Conservation (phyloP, 1,284 basidiomycete species). For the Tilletia horrida region DNA sequence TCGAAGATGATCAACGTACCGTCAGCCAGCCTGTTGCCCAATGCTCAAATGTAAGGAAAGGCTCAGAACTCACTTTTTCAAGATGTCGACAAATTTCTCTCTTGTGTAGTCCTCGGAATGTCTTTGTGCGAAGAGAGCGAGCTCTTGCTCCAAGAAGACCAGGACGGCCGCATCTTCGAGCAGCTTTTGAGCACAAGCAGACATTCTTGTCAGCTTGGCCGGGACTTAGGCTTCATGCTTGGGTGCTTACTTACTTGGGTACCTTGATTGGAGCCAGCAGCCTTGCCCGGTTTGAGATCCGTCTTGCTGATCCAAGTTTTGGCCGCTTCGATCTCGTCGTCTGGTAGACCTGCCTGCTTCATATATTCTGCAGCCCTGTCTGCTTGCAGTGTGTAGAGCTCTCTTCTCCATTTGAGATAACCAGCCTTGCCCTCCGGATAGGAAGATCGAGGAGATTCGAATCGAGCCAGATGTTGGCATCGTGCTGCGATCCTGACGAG, state of each 20-base stretch:
- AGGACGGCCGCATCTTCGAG: conserved; percentile 52
- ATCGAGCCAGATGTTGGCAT: conserved; percentile 52
- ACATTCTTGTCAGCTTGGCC: background rate
- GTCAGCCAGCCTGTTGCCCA: background rate
- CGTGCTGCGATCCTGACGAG: conserved; percentile 45
- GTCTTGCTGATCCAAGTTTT: conserved; percentile 48
- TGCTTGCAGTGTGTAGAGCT: conserved; percentile 46
- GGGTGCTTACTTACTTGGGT: conserved; percentile 28
- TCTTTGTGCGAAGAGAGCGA: conserved; percentile 39
- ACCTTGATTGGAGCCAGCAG: conserved; percentile 32
- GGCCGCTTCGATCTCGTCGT: conserved; percentile 34
- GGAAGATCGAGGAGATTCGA: conserved; percentile 37
- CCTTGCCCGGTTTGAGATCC: conserved; percentile 40
- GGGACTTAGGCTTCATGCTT: background rate
- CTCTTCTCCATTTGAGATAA: conserved; percentile 48
- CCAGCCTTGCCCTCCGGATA: conserved; percentile 52
- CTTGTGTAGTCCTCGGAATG: conserved; percentile 37
- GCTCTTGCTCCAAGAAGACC: conserved; percentile 46
- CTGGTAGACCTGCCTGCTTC: conserved; percentile 30
- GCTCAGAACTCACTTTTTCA: conserved; percentile 33
- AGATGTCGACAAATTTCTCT: conserved; percentile 48
- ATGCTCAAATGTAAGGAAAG: background rate
- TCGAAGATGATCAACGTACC: background rate
- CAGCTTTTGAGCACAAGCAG: conserved; percentile 20
- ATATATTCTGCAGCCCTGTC: conserved; percentile 39